Base-by-base conservation (phyloP, 352 stramenopile species). In the Thalassiosira exigua region DNA sequence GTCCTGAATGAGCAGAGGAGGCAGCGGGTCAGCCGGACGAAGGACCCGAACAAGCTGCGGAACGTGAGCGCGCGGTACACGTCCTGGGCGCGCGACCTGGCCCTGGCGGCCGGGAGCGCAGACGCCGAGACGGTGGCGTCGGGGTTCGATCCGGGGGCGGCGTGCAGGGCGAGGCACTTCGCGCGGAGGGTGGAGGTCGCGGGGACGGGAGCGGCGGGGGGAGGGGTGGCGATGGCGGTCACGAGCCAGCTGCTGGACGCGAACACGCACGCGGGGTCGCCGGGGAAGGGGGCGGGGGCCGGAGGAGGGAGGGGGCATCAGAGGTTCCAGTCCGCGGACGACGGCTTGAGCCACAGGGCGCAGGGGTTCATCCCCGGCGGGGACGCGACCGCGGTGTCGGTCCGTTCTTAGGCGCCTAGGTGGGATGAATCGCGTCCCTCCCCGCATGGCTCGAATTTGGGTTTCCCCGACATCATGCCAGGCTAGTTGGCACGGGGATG, bases 41-140 rank as follows among this genome's bases (percentile, higher is more conserved):
- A 87, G 66, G 88, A 93, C 71, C 68, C 82, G 0, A 86, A 91
- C 56, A 92, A 92, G 57, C 42, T 93, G 3, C 79, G 84, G 3
- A 90, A 83, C 36, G 65, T 90, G 9, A 81, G 71, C 9, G 67
- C 91, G 56, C 82, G 91, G 62, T 81, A 92, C 52, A 93, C 86
- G 0, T 79, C 64, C 14, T 93, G 88, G 88, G 88, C 86, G 27
- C 75, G 83, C 22, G 86, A 93, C 68, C 65, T 93, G 17, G 67
- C 88, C 1, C 54, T 91, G 5, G 86, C 88, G 14, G 79, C 80
- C 7, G 88, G 81, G 56, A 53, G 69, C 36, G 87, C 86, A 0
- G 88, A 93, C 69, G 82, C 79, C 3, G 86, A 92, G 64, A 86
- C 86, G 3, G 88, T 93, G 2, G 33, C 64, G 19, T 81, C 51